Evolutionary conservation across 1,284 basidiomycete genomes (phyloP), one percentile per base, ranked within the genome.

Genomic region (Somion occarium): DNA sequence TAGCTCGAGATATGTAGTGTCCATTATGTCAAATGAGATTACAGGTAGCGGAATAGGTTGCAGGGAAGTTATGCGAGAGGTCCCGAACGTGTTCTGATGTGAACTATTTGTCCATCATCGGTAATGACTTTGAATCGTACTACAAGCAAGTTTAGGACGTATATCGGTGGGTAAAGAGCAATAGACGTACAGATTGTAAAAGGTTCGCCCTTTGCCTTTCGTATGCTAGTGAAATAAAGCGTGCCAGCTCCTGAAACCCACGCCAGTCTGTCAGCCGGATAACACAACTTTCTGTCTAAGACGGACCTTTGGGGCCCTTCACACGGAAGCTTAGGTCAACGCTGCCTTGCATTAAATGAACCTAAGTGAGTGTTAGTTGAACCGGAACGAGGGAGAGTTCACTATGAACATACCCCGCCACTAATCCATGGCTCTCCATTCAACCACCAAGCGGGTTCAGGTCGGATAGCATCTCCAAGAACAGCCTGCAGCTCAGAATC

Each of bases 221-320:
- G 75, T 53, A 89, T 83, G 62, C 85, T 89, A 4, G 88, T 90
- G 64, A 90, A 90, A 61, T 90, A 90, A 0, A 90, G 64, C 5
- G 85, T 90, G 4, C 88, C 88, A 13, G 80, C 73, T 18, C 78
- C 85, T 88, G 53, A 2, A 20, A 52, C n/a, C n/a, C 15, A 34
- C 30, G 15, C 30, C 30, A 34, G 7, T 34, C 7, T 7, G 30
- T 34, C 30, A 34, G 30, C 30, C 30, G 7, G 30, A n/a, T n/a
- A 34, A 34, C 30, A 34, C 30, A 34, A 34, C 7, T 34, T 7
- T 34, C 7, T 34, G 30, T 7, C 30, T n/a, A 44, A 13, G 7
- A 1, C 71, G 38, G 22, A 80, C 85, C 79, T 71, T 77, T 81
- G 38, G 86, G 80, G 0, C 88, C 88, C 59, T 80, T 84, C 22